phyloP scores from a whole-genome alignment of 2,329 filamentous ascomycete species.

The Zalaria obscura region DNA sequence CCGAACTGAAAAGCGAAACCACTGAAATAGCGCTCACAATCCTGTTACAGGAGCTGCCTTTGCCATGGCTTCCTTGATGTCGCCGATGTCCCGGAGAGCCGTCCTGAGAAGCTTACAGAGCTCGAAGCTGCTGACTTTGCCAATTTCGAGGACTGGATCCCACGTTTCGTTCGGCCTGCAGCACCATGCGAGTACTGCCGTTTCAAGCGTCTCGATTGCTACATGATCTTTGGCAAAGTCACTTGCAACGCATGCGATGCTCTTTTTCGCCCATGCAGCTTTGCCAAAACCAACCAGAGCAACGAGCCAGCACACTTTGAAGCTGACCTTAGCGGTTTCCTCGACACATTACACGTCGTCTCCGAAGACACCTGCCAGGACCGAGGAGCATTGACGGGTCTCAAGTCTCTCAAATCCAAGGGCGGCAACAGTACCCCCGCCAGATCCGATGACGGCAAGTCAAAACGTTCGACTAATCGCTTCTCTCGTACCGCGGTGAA shows the following conservation, averaged over 20 bases:
- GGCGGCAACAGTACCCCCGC: constrained; percentile 7
- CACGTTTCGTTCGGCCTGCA: constrained; percentile 29
- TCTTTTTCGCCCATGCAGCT: constrained; percentile 34
- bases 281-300: constrained; percentile 18
- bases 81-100: not conserved
- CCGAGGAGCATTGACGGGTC: constrained; percentile 19
- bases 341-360: constrained; percentile 34
- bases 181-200: constrained; percentile 34
- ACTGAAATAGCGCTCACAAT: no score
- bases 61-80: not conserved
- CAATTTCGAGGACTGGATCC: constrained; percentile 28
- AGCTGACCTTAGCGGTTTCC: constrained; percentile 18
- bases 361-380: constrained; percentile 24
- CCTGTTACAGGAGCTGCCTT: not conserved
- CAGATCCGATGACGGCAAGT: constrained; percentile 14
- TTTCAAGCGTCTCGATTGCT: constrained; percentile 32
- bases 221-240: constrained; percentile 23
- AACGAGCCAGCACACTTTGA: constrained; percentile 10
- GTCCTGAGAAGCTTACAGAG: no score
- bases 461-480: constrained; percentile 8
- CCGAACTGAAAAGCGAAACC: no score
- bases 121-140: constrained; percentile 8
- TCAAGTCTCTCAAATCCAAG: constrained; percentile 17
- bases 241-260: constrained; percentile 32
- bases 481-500: constrained; percentile 72